Base-by-base conservation (phyloP, 2,329 filamentous ascomycete genomes). In the Colletotrichum musicola region DNA sequence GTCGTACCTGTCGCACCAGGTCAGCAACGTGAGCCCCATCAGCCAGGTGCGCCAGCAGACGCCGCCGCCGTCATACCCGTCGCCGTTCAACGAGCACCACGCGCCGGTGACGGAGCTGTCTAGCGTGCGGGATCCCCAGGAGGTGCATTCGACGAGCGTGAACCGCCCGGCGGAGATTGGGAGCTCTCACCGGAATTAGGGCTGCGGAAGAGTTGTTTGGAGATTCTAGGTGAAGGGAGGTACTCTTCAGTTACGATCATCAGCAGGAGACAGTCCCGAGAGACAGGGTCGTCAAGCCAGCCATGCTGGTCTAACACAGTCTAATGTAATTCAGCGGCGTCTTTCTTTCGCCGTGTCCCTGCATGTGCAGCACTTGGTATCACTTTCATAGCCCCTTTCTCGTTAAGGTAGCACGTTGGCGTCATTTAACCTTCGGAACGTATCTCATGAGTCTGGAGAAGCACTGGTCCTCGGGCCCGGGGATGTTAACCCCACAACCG, bases 401-500 rank as follows among this genome's bases (percentile, higher is more conserved):
- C 22, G 22, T 25, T 25, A 4, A 25, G 22, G 22, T 25, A 25
- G 22, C 22, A 25, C 22, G 2, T 25, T 25, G 22, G 22, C 30
- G 10, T 35, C 6, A 5, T 20, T 20, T 13, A 6, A n/a, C 53
- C 53, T 42, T 27, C 12, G 14, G 35, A 4, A 59, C 30, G 30
- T 35, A 35, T 35, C 30, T 35, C 30, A 35, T 9, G 12, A 10
- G 30, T 35, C 30, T 10, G 30, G 6, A 4, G 7, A 35, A 35
- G 30, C 30, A 35, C 30, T 35, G 6, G 3, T 35, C 0, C 91
- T 92, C 0, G 92, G 93, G 76, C 86, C 96, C 13, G 91, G 93
- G 73, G 93, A 95, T 76, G 72, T 74, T 40, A 92, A 93, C 74
- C 87, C 91, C 0, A 82, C 84, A 3, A 80, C 81, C 2, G 86